Evolutionary conservation across 768 basidiomycete genomes (phyloP), one percentile per base, ranked within the genome.

Genomic region (Hypholoma sublateritium): DNA sequence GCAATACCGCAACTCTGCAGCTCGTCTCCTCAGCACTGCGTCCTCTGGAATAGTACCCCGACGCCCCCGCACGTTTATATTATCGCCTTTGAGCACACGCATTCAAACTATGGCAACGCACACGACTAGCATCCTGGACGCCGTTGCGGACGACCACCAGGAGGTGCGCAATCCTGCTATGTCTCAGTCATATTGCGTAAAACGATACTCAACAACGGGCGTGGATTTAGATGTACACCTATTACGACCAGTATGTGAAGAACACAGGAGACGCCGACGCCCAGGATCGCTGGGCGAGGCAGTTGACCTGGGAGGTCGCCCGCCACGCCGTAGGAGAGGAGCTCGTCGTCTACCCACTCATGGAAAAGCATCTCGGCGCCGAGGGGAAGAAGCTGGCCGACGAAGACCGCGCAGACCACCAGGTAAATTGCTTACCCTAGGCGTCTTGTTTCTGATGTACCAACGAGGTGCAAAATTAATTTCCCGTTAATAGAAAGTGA

Each of bases 301-400:
- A 85, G 65, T 70, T 86, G 5, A 75, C 70, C 12, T 86, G 84
- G 85, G 83, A 84, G 68, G 72, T 86, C 39, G 84, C 83, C 1
- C 76, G 83, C 0, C 85, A 86, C 57, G 80, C 84, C 3, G 78
- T 81, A 6, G 83, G 79, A 13, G 85, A 87, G 65, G 86, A 88
- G 65, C 77, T 86, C 37, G 73, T 87, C 36, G 80, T 86, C 0
- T 87, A 87, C 61, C 85, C 85, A 13, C 73, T 85, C 45, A 79
- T 86, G 74, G 84, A 86, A 63, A 72, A 77, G 56, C 72, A 80
- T 53, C 77, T 86, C 54, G 85, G 85, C 5, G 69, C 70, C 2
- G 64, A 80, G 59, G 86, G 85, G 4, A 66, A 67, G 45, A 53
- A 76, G 42, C 75, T 86, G 16, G 79, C 85, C 0, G 77, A 84